Evolutionary conservation across 768 basidiomycete genomes (phyloP), one percentile per base, ranked within the genome.

Genomic region (Tephrocybe sp.): DNA sequence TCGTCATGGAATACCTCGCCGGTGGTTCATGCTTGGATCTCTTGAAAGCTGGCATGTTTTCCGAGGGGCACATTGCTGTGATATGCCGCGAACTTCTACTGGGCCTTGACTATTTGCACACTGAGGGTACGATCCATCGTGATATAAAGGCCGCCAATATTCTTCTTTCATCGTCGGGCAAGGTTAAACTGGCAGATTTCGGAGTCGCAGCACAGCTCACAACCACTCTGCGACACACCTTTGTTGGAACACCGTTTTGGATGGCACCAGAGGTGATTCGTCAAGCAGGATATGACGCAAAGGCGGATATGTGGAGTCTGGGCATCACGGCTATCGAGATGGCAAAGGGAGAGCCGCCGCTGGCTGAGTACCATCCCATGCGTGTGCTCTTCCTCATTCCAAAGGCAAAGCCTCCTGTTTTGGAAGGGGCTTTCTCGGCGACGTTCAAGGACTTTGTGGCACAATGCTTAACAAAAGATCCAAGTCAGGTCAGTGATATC

Each of bases 141-240:
- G 97, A 99, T 63, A 98, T 99, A 79, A 99, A 99, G 66, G 97
- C 96, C 1, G 96, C 96, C 36, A 99, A 99, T 62, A 81, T 99
- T 48, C 78, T 98, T 5, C 80, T 98, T 23, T 93, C 92, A 3
- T 89, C 90, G 3, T 82, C 84, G 0, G 97, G 97, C 25, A 90
- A 86, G 66, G 96, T 98, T 67, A 98, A 99, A 68, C 84, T 99
- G 8, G 96, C 96, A 18, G 97, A 99, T 67, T 98, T 99, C 63
- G 97, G 97, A 56, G 97, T 99, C 20, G 96, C 97, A 6, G 97
- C 97, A 1, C 95, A 98, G 65, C 83, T 99, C 54, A 94, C 95
- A 34, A 93, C 80, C 68, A 96, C 94, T 0, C 76, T 96, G 44
- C 84, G 96, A 41, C 95, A 98, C 65, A 99, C 97, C 0, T 98